Conservation (phyloP, 78 protist species). For the Dictyostelium capitatum region DNA sequence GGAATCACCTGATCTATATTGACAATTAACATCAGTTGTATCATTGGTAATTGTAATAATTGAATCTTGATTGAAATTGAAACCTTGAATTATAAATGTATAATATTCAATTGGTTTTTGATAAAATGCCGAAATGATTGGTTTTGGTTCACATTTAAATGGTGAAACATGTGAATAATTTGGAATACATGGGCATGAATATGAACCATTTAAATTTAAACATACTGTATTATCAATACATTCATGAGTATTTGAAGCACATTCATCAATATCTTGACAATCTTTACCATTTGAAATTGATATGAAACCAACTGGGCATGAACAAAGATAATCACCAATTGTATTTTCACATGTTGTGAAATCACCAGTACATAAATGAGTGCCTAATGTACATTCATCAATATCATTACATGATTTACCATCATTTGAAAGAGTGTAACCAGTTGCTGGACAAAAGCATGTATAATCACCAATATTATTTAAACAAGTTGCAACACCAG, state of each 20-base stretch:
- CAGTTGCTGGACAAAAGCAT: not conserved
- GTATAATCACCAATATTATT: not conserved
- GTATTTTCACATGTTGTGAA: not conserved
- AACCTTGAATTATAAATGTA: not conserved
- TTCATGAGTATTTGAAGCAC: not conserved
- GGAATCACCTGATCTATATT: not conserved
- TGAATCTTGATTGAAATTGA: not conserved
- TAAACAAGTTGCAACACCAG: not conserved
- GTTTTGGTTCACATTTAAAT: conserved; percentile 30
- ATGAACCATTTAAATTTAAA: not conserved
- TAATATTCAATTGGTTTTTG: not conserved
- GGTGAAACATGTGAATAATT: not conserved
- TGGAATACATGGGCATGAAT: not conserved
- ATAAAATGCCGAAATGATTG: not conserved
- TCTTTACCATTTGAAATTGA: not conserved
- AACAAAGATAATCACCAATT: not conserved
- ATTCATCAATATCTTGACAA: conserved; percentile 12
- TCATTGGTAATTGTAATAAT: not conserved
- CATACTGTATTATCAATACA: conserved; percentile 7
- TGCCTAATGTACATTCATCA: conserved; percentile 5
- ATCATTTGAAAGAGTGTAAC: not conserved
- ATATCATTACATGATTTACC: not conserved
- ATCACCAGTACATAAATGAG: not conserved
- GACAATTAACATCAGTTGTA: not conserved
- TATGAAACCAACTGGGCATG: not conserved